Conservation (phyloP, 139 green algal genomes). For the Limnomonas spitsbergensis region DNA sequence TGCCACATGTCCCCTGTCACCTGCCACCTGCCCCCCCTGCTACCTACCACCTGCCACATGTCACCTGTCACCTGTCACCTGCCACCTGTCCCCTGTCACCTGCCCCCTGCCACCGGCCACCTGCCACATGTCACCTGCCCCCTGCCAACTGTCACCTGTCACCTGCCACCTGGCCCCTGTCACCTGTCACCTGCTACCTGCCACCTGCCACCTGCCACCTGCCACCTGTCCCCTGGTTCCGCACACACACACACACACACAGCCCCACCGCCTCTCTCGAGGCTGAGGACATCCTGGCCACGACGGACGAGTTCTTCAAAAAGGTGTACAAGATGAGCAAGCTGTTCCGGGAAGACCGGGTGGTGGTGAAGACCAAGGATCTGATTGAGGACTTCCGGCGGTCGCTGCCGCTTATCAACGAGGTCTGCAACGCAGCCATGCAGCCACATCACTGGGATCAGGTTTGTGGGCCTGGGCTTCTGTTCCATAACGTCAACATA, state of each 20-base stretch:
- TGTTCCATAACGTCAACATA: too few relatives aligned
- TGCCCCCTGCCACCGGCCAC: too few relatives aligned
- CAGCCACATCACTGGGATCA: constrained; percentile 52
- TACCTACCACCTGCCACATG: too few relatives aligned
- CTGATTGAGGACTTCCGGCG: constrained; percentile 55
- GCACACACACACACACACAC: neutral
- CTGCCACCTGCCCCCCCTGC: too few relatives aligned
- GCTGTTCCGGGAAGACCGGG: constrained; percentile 51
- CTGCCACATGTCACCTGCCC: too few relatives aligned
- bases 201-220: too few relatives aligned
- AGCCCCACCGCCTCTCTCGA: constrained; percentile 12
- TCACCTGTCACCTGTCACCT: too few relatives aligned
- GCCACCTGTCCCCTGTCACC: neutral
- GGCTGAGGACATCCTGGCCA: constrained; percentile 17
- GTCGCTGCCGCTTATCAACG: constrained; percentile 43
- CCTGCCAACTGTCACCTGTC: too few relatives aligned
- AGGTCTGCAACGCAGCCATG: constrained; percentile 54
- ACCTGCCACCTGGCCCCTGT: too few relatives aligned
- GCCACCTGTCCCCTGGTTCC: neutral
- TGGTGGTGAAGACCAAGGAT: constrained; percentile 52
- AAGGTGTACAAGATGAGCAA: constrained; percentile 51
- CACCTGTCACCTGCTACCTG: too few relatives aligned
- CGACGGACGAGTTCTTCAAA: constrained; percentile 43
- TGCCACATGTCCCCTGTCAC: too few relatives aligned
- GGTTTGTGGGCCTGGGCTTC: too few relatives aligned